Conservation (phyloP, 1,284 basidiomycete genomes). For the Microbotryum violaceum region DNA sequence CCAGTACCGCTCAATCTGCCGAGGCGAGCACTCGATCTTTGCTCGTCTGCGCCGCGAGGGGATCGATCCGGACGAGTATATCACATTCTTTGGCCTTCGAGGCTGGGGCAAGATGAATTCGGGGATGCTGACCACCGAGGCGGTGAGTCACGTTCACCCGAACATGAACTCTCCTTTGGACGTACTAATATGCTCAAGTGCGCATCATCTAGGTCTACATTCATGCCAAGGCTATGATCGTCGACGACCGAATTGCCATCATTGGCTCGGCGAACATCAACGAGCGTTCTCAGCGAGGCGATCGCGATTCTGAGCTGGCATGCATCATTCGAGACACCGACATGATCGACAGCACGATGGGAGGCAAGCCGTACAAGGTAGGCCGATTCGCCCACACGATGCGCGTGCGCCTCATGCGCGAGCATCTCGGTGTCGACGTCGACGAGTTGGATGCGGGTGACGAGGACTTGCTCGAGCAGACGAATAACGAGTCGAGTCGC, state of each 20-base stretch:
- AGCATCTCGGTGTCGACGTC: conserved; percentile 92
- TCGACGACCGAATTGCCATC: conserved; percentile 92
- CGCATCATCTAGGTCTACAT: conserved; percentile 29
- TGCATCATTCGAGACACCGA: conserved; percentile 92
- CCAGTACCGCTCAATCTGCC: conserved; percentile 79
- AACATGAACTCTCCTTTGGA: not conserved
- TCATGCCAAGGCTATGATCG: conserved; percentile 61
- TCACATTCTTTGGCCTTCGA: conserved; percentile 81
- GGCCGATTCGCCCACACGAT: conserved; percentile 94
- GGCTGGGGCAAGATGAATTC: conserved; percentile 88
- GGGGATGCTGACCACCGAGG: conserved; percentile 78
- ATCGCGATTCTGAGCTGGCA: conserved; percentile 92
- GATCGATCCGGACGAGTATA: conserved; percentile 89
- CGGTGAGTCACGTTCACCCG: conserved; percentile 17
- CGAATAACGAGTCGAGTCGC: conserved; percentile 36
- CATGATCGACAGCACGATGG: conserved; percentile 87
- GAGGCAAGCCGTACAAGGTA: conserved; percentile 86
- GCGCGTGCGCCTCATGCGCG: conserved; percentile 87
- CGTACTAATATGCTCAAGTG: not conserved
- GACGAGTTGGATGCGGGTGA: conserved; percentile 65
- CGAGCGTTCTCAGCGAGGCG: conserved; percentile 88
- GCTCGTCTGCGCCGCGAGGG: conserved; percentile 74
- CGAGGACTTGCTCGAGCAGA: conserved; percentile 47
- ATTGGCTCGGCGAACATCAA: conserved; percentile 99
- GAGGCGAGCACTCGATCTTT: conserved; percentile 91